Conservation (phyloP, 352 stramenopile genomes). For the Globisporangium polare region DNA sequence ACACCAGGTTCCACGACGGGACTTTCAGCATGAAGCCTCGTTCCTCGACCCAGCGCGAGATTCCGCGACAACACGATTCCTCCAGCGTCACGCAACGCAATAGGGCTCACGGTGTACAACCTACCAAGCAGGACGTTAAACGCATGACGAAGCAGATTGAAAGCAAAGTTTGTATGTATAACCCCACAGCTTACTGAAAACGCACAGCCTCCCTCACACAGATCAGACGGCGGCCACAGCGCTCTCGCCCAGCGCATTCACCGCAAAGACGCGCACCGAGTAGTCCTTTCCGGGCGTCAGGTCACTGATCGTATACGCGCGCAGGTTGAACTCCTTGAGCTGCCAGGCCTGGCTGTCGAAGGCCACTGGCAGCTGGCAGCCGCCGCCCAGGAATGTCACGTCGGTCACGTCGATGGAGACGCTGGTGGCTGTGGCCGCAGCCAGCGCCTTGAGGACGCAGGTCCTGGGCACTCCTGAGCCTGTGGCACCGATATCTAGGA, state of each 20-base stretch:
- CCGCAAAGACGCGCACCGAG: slow-evolving; percentile 50
- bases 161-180: too few species aligned
- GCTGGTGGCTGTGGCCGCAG: slow-evolving; percentile 9
- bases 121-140: not conserved
- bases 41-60: slow-evolving; percentile 5
- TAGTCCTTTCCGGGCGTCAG: slow-evolving; percentile 69
- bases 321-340: slow-evolving; percentile 64
- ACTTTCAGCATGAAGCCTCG: not conserved
- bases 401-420: slow-evolving; percentile 30
- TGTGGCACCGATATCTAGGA: slow-evolving; percentile 12
- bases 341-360: slow-evolving; percentile 55
- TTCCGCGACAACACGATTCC: slow-evolving; percentile 6
- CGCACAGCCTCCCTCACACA: not conserved
- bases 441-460: slow-evolving; percentile 45
- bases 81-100: not conserved
- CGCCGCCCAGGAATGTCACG: slow-evolving; percentile 17
- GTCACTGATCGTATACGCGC: slow-evolving; percentile 47
- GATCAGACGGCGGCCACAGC: slow-evolving; percentile 17
- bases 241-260: slow-evolving; percentile 40
- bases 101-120: not conserved
- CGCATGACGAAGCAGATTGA: not conserved
- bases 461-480: slow-evolving; percentile 8
- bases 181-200: too few species aligned
- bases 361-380: slow-evolving; percentile 38
- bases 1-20: not conserved